A percentile compares a stretch with the other conserved stretches of the same genome.
Conservation (phyloP, 805 yeast genomes). For the Nematodospora valgi region DNA sequence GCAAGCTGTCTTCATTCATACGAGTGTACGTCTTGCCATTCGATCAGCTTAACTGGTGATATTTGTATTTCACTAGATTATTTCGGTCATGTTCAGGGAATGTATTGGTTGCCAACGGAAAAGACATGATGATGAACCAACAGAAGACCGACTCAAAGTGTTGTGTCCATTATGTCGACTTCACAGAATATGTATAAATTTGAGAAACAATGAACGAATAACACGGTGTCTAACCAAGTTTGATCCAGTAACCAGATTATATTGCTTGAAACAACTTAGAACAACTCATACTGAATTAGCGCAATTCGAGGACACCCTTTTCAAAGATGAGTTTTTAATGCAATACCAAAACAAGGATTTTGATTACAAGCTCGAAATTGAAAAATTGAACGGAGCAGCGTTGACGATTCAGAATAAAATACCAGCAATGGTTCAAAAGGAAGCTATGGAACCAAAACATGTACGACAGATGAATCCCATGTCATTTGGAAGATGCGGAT, state of each 20-base stretch:
- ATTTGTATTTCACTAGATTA: no score
- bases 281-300: neutral
- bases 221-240: no score
- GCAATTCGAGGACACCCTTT: neutral
- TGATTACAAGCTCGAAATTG: neutral
- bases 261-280: neutral
- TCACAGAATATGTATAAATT: neutral
- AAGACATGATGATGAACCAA: conserved; percentile 1
- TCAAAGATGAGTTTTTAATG: neutral
- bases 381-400: neutral
- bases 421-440: neutral
- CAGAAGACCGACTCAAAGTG: neutral
- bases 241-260: neutral
- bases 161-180: neutral
- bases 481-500: no score
- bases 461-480: neutral
- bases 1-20: no score
- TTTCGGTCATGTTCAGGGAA: neutral
- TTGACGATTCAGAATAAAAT: neutral
- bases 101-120: neutral
- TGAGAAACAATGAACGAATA: no score
- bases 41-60: no score
- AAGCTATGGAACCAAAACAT: neutral
- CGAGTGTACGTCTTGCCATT: no score
- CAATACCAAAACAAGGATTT: neutral